Evolutionary conservation across 2,329 filamentous ascomycete genomes (phyloP).

Genomic region (Cordyceps fumosorosea): DNA sequence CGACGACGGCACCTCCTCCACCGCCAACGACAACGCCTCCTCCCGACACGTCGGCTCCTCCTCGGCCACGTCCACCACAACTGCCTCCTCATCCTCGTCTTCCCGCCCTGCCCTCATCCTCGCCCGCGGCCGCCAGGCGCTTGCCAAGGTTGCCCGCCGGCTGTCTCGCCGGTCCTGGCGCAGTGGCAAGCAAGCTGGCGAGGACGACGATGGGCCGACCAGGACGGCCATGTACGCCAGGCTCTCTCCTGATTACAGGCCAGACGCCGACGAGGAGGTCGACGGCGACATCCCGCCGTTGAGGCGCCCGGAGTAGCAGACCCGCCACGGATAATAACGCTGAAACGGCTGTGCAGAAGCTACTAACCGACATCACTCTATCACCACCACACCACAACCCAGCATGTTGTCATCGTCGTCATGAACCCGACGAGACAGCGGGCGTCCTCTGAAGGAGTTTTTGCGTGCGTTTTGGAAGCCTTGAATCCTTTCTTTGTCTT

Average conservation of each 20-base stretch:
- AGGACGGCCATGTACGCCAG: slow-evolving; percentile 27
- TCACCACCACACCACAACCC: neutral
- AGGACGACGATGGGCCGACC: slow-evolving; percentile 6
- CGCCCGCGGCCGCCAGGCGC: slow-evolving; percentile 19
- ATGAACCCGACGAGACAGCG: neutral
- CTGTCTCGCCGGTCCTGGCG: slow-evolving; percentile 15
- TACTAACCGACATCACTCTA: neutral
- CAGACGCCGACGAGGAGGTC: slow-evolving; percentile 16
- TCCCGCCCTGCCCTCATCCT: slow-evolving; percentile 21
- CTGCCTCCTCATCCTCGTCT: slow-evolving; percentile 23
- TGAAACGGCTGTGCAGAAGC: no score
- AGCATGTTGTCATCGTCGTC: neutral
- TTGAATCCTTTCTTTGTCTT: neutral
- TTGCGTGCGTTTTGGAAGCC: neutral
- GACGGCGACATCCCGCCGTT: slow-evolving; percentile 7
- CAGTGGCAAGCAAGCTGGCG: no score
- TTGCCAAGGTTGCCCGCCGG: slow-evolving; percentile 19
- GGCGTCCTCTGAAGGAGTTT: neutral
- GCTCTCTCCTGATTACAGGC: neutral
- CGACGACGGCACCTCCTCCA: slow-evolving; percentile 22
- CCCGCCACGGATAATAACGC: neutral
- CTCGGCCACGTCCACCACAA: slow-evolving; percentile 25
- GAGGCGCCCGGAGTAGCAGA: neutral
- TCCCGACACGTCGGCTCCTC: slow-evolving; percentile 25
- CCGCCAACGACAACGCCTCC: slow-evolving; percentile 19